Percentiles rank a stretch among this genome's conserved stretches.
phyloP scores from a whole-genome alignment of 345 rosid genomes.

The Cardiospermum halicacabum region DNA sequence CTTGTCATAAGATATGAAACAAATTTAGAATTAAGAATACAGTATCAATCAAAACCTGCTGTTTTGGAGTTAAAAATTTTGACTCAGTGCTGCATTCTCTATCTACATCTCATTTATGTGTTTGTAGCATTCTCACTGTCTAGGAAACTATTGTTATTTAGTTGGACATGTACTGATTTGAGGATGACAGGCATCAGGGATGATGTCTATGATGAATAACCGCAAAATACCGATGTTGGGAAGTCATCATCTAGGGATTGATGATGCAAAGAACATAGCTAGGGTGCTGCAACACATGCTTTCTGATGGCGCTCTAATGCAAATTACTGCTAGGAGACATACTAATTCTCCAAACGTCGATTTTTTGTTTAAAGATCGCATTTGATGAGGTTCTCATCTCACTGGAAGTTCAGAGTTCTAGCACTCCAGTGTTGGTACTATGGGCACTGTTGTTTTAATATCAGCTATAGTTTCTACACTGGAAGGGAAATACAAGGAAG shows the following conservation, averaged over 20 bases:
- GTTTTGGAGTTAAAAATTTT: neutral
- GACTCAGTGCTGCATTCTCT: neutral
- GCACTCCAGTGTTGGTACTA: neutral
- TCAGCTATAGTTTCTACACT: neutral
- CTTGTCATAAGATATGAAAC: neutral
- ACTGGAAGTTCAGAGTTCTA: neutral
- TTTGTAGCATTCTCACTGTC: neutral
- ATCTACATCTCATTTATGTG: too few species aligned
- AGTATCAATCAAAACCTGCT: too few species aligned
- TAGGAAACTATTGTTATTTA: neutral
- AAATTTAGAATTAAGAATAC: too few species aligned
- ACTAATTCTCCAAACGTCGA: slow-evolving; percentile 40
- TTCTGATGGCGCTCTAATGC: slow-evolving; percentile 60
- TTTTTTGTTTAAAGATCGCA: slow-evolving; percentile 58
- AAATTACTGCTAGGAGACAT: slow-evolving; percentile 71
- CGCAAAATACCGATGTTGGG: slow-evolving; percentile 57
- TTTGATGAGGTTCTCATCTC: slow-evolving; percentile 18
- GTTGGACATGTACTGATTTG: neutral
- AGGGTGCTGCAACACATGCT: slow-evolving; percentile 79
- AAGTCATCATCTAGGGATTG: slow-evolving; percentile 89
- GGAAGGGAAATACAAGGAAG: neutral
- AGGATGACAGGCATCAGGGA: slow-evolving; percentile 73
- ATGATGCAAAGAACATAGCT: slow-evolving; percentile 84
- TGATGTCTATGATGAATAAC: slow-evolving; percentile 89
- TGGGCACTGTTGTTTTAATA: neutral